Base-by-base conservation (phyloP, 768 basidiomycete genomes). In the Tephrocybe rancida region DNA sequence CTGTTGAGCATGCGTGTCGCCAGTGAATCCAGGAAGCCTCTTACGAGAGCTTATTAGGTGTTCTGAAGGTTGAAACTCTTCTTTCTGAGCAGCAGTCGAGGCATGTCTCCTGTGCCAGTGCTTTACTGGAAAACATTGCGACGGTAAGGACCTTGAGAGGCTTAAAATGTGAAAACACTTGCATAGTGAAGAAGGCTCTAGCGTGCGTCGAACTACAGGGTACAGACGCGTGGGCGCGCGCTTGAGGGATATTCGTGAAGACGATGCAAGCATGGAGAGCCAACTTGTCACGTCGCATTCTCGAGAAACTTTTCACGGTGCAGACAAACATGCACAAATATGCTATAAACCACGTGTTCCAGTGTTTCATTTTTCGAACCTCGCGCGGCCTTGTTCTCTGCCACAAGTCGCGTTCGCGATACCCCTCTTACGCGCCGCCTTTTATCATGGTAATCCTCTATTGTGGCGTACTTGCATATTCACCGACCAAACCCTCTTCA, bases 361-460 rank as follows among this genome's bases (percentile, higher is more conserved):
- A 22, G 42, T 60, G 56, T 63, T 58, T 54, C 61, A 43, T 48
- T 47, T 35, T 61, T 52, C 53, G 35, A 55, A 46, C 50, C 50
- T 59, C 50, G 35, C n/a, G n/a, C n/a, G n/a, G n/a, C 42, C 47
- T 54, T 53, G 35, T 35, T 44, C 54, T 42, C 52, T 62, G 61
- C 61, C 60, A 64, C 64, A 58, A 30, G 58, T 58, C 64, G 66
- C 62, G 64, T 61, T 61, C 56, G 56, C 55, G 63, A 59, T 49
- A 54, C 52, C 54, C 32, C 48, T 37, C 48, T 44, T 61, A 37
- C 57, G 54, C 57, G 61, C 56, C 50, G 56, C 53, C 52, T 55
- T 41, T 48, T 41, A 62, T 60, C 60, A 72, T 73, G 68, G 69
- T 73, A 55, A 48, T 47, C 38, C n/a, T 34, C 24, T 48, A 14